These are phyloP conservation scores for Dianthus caryophyllus DNA, from an alignment of 148 eudicot species.

Conservation along the genomic window DNA sequence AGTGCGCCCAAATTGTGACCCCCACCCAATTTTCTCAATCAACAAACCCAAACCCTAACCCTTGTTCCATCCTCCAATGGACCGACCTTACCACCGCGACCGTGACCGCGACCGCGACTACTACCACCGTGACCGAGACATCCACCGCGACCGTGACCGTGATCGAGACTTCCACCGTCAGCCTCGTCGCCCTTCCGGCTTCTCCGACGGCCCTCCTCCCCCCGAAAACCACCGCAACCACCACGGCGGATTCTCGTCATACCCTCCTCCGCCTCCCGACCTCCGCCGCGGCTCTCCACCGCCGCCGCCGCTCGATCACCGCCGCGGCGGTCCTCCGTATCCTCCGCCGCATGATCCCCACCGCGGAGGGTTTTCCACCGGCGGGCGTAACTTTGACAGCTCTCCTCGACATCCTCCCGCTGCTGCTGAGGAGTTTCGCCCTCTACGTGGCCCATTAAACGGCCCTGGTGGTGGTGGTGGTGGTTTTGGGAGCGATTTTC, in stretches of 20 bases:
- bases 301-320: no score
- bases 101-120: constrained; percentile 29
- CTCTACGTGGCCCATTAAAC: no score
- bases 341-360: constrained; percentile 29
- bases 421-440: constrained; percentile 29
- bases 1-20: no score
- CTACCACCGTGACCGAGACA: constrained; percentile 29
- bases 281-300: constrained; percentile 35
- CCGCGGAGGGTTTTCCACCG: constrained; percentile 33
- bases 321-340: constrained; percentile 41
- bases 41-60: not conserved
- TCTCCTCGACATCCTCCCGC: constrained; percentile 42
- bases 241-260: constrained; percentile 1
- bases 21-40: no score
- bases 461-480: no score
- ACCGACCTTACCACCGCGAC: constrained; percentile 16
- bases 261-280: constrained; percentile 21
- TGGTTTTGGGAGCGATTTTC: constrained; percentile 23
- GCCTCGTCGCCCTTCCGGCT: constrained; percentile 43
- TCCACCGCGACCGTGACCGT: constrained; percentile 30
- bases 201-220: constrained; percentile 35
- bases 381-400: constrained; percentile 39
- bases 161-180: constrained; percentile 31
- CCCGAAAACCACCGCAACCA: constrained; percentile 34
- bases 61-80: constrained; percentile 19